Conservation (phyloP, 2,329 filamentous ascomycete genomes). For the Pseudogymnoascus sp. region DNA sequence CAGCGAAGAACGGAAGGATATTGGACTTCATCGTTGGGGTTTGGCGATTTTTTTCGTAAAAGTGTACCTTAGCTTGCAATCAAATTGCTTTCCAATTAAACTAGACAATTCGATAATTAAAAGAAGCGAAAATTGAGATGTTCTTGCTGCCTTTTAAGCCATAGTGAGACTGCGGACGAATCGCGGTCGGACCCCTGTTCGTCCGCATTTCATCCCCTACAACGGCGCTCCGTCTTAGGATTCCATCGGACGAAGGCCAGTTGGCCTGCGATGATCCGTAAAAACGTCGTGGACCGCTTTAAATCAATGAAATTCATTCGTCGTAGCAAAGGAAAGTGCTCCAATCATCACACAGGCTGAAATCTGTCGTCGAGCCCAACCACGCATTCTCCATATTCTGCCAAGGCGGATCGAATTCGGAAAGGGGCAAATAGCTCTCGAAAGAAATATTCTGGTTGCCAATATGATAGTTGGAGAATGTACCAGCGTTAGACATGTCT, state of each 20-base stretch:
- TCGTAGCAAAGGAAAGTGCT: neutral
- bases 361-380: neutral
- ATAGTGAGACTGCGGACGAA: neutral
- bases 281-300: neutral
- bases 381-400: neutral
- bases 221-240: neutral
- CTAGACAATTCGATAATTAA: neutral
- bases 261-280: neutral
- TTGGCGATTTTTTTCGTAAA: neutral
- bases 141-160: neutral
- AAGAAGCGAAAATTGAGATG: neutral
- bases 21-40: neutral
- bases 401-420: neutral
- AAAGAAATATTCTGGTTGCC: neutral
- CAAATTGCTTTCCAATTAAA: neutral
- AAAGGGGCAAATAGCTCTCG: slow-evolving; percentile 1
- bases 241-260: neutral
- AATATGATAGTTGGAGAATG: neutral
- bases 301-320: neutral
- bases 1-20: neutral
- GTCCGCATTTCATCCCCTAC: neutral
- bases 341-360: slow-evolving; percentile 1
- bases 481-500: neutral
- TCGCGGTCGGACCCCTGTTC: neutral
- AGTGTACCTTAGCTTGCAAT: neutral